A percentile compares a stretch with the other conserved stretches of the same genome.
Evolutionary conservation across 2,329 filamentous ascomycete species (phyloP).

Genomic region (Colletotrichum godetiae): DNA sequence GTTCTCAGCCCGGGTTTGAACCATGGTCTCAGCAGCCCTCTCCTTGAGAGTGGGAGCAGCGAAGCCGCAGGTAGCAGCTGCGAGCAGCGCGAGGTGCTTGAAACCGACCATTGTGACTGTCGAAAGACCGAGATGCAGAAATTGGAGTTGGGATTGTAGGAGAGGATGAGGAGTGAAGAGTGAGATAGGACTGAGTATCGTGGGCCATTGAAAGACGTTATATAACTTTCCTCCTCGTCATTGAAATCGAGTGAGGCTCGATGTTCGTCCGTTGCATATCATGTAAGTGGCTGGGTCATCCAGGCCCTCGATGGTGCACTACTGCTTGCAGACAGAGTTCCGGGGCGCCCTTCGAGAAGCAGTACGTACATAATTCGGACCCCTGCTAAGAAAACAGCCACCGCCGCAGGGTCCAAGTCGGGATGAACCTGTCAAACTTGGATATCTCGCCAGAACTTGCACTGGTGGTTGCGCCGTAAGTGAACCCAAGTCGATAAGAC

Average conservation of each 20-base stretch:
- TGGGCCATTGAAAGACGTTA: not conserved
- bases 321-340: slow-evolving; percentile 2
- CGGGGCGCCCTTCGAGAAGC: slow-evolving; percentile 3
- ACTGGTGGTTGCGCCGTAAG: not conserved
- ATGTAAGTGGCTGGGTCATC: not conserved
- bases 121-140: slow-evolving; percentile 5
- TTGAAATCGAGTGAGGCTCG: not conserved
- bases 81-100: slow-evolving; percentile 34
- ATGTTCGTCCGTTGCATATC: not conserved
- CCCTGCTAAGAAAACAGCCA: not conserved
- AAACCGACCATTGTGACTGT: slow-evolving; percentile 35
- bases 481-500: slow-evolving; percentile 18
- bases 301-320: not conserved
- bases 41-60: slow-evolving; percentile 29
- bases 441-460: not conserved
- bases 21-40: slow-evolving; percentile 4
- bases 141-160: slow-evolving; percentile 9
- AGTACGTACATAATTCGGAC: not conserved
- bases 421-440: not conserved
- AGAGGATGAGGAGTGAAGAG: slow-evolving; percentile 16
- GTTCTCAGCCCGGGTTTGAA: slow-evolving; percentile 43
- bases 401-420: slow-evolving; percentile 1
- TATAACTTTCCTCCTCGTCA: slow-evolving; percentile 5
- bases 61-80: slow-evolving; percentile 30
- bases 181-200: not conserved